Evolutionary conservation across 2,329 filamentous ascomycete genomes (phyloP), one percentile per base, ranked within the genome.

Genomic region (Arachnomyces sp.): DNA sequence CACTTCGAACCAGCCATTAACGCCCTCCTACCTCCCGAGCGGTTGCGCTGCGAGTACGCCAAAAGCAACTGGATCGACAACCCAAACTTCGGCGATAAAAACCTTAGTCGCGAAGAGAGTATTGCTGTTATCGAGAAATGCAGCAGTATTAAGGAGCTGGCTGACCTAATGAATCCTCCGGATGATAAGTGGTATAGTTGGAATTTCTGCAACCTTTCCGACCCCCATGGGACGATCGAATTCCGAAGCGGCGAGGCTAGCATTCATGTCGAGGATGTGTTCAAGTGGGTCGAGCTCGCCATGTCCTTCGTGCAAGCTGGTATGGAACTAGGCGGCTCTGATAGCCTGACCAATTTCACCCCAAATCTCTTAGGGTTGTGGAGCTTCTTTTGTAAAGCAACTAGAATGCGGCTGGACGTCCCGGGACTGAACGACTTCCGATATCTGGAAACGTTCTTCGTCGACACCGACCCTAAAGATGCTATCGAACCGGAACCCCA

Each of bases 1-100:
- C 16, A 33, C n/a, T 33, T 33, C 31, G 31, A 33, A 33, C 31
- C 31, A 7, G 31, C 31, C 31, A 13, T 33, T 13, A 15, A 33
- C 7, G 7, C 31, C 6, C 13, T 33, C 6, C 31, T 33, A 6
- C 31, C 31, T 6, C 31, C 31, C 6, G 31, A 33, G 7, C 31
- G 31, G 7, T 15, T n/a, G 16, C n/a, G 7, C 31, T 13, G 16
- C n/a, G 31, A 33, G 31, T 33, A 33, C n/a, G n/a, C 31, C 6
- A 33, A 15, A 33, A 33, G 31, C 31, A 33, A 33, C n/a, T 33
- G 31, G 31, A 33, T 33, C 31, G 31, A 33, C 16, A 33, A 33
- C 31, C 31, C 31, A 7, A 7, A 6, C 31, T 33, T 33, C 16
- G 31, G 31, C 7, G 13, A 33, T 15, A 33, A 33, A 33, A 33